Percentiles rank a stretch among this genome's conserved stretches.
Evolutionary conservation across 306 rosid genomes (phyloP).

Genomic region (Quercus dentata): DNA sequence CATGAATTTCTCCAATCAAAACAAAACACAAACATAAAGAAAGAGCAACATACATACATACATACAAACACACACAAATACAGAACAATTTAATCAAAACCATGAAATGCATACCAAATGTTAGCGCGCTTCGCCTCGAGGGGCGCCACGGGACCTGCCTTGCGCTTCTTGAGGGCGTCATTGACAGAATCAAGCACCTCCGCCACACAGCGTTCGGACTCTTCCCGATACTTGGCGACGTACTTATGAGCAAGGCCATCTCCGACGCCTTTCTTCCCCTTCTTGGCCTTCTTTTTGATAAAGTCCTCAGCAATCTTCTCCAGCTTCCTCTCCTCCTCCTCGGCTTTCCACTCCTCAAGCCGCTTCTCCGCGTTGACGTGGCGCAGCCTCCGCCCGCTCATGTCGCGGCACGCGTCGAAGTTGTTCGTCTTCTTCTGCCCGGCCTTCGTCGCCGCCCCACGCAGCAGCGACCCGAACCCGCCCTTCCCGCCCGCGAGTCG

Average conservation of each 20-base stretch:
- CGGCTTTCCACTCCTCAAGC: conserved; percentile 86
- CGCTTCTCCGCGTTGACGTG: conserved; percentile 97
- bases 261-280: conserved; percentile 72
- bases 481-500: conserved; percentile 90
- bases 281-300: conserved; percentile 70
- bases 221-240: conserved; percentile 74
- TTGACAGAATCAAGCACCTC: conserved; percentile 71
- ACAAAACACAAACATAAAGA: conserved; percentile 1
- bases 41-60: background rate
- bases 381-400: conserved; percentile 94
- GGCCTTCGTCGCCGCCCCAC: conserved; percentile 93
- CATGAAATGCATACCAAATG: conserved; percentile 55
- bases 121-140: conserved; percentile 54
- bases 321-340: conserved; percentile 66
- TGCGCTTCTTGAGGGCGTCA: conserved; percentile 63
- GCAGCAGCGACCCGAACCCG: conserved; percentile 87
- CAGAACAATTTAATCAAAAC: background rate
- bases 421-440: conserved; percentile 98
- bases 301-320: conserved; percentile 83
- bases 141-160: conserved; percentile 13
- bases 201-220: conserved; percentile 69
- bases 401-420: conserved; percentile 93
- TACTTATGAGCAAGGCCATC: conserved; percentile 76
- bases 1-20: conserved; percentile 19
- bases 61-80: too few relatives aligned